Conservation (phyloP, 768 basidiomycete species). For the Amanita rubescens region DNA sequence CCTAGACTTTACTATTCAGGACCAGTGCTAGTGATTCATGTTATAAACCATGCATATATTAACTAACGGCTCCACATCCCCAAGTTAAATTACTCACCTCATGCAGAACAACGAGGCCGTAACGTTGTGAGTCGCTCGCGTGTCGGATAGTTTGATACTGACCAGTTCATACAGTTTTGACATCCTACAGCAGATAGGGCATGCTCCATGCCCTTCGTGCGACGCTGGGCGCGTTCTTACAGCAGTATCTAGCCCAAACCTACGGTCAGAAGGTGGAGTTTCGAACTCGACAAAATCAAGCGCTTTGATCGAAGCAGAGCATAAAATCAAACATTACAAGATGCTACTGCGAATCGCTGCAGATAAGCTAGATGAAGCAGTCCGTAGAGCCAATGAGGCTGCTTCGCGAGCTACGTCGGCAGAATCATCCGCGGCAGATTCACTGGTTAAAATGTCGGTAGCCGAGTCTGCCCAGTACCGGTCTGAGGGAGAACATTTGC, state of each 20-base stretch:
- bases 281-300: not conserved
- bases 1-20: not conserved
- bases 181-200: not conserved
- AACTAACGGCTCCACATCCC: not conserved
- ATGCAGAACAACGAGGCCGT: not conserved
- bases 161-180: not conserved
- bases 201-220: not conserved
- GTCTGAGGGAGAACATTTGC: conserved; percentile 21
- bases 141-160: not conserved
- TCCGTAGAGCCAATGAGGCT: conserved; percentile 44
- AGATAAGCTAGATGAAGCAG: conserved; percentile 51
- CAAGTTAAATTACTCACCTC: not conserved
- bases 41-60: not conserved
- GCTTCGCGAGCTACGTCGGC: conserved; percentile 43
- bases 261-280: not conserved
- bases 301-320: conserved; percentile 42
- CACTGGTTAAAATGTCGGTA: conserved; percentile 26
- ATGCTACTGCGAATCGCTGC: conserved; percentile 41
- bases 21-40: not conserved
- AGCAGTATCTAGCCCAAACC: not conserved
- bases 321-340: conserved; percentile 48
- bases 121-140: not conserved
- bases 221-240: not conserved
- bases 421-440: conserved; percentile 39
- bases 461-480: conserved; percentile 37